Percentiles rank a stretch among this genome's conserved stretches.
phyloP scores from a whole-genome alignment of 2,329 filamentous ascomycete genomes.

The Capronia coronata region DNA sequence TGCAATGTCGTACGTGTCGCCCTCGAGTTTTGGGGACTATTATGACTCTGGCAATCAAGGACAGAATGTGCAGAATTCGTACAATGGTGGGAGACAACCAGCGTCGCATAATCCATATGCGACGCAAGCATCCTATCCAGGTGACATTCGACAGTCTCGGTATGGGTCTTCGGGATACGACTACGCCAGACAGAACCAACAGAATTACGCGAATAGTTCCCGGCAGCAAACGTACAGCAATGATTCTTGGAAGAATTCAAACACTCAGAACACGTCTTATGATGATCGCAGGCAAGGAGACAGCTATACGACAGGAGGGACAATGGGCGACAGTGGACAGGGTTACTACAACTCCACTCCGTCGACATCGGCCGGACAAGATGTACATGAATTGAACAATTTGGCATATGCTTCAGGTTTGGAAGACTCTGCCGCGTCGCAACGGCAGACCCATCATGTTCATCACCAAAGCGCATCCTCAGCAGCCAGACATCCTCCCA shows the following conservation, averaged over 20 bases:
- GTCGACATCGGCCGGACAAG: conserved; percentile 4
- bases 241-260: conserved; percentile 8
- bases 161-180: conserved; percentile 20
- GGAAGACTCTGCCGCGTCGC: conserved; percentile 15
- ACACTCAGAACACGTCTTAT: conserved; percentile 6
- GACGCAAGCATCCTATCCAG: conserved; percentile 10
- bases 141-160: conserved; percentile 12
- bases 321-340: conserved; percentile 6
- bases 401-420: conserved; percentile 28
- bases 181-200: conserved; percentile 17
- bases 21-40: conserved; percentile 14
- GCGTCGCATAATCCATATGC: conserved; percentile 6
- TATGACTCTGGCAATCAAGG: conserved; percentile 16
- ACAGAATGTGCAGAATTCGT: conserved; percentile 13
- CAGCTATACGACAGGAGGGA: neutral
- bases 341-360: conserved; percentile 6
- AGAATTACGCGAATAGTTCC: conserved; percentile 13
- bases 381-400: conserved; percentile 24
- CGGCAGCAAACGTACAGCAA: conserved; percentile 9
- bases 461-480: conserved; percentile 5
- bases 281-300: conserved; percentile 7
- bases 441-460: conserved; percentile 9
- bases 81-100: conserved; percentile 5
- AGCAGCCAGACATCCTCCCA: neutral
- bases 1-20: conserved; percentile 21